Conservation (phyloP, 345 rosid species). For the Heritiera littoralis region DNA sequence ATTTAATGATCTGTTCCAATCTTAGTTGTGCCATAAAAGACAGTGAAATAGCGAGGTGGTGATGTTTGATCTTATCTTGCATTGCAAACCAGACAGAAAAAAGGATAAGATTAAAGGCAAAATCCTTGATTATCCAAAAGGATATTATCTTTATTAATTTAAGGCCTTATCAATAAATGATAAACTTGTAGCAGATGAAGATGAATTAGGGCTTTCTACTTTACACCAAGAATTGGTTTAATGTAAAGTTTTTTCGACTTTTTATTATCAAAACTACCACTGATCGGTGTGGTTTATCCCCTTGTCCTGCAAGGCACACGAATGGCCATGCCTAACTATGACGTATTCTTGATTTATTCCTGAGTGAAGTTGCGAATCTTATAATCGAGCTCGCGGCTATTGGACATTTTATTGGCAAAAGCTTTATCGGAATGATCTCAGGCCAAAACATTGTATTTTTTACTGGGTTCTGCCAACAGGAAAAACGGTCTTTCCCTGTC, state of each 20-base stretch:
- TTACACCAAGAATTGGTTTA: not conserved
- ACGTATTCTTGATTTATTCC: not conserved
- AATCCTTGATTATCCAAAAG: conserved; percentile 3
- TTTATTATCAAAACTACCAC: not conserved
- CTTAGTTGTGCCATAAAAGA: not conserved
- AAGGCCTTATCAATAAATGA: not conserved
- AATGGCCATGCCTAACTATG: not conserved
- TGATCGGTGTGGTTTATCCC: not conserved
- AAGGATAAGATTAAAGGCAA: not conserved
- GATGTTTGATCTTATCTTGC: conserved; percentile 16
- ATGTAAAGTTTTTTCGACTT: not conserved
- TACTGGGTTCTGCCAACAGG: not conserved
- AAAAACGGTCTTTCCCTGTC: conserved; percentile 10
- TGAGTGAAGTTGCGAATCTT: not conserved
- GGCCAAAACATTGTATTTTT: not conserved
- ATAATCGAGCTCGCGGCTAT: not conserved
- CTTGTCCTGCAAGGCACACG: not conserved
- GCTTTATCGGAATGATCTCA: conserved; percentile 11
- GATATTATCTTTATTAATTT: not conserved
- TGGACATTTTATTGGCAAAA: not conserved
- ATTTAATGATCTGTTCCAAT: not conserved
- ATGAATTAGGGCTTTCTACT: not conserved
- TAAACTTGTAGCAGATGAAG: not conserved
- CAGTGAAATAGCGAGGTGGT: not conserved
- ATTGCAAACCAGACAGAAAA: not conserved